Conservation (phyloP, 495 filamentous ascomycete species). For the Tuber borchii region DNA sequence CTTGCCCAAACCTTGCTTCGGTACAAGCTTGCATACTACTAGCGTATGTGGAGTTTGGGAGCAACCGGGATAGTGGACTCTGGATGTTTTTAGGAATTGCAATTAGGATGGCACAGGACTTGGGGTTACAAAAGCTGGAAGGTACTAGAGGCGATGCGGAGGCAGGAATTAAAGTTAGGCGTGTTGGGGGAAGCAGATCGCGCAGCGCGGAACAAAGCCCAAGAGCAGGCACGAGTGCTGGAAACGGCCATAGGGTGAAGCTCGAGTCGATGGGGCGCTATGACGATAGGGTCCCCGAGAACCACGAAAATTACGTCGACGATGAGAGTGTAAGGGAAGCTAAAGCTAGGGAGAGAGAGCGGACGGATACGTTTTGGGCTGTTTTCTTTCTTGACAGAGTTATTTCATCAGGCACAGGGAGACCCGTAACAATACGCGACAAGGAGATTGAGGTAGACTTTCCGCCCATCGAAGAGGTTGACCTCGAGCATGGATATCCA, state of each 20-base stretch:
- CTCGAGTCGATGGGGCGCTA: conserved; percentile 11
- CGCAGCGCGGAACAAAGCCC: conserved; percentile 21
- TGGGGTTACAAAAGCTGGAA: conserved; percentile 71
- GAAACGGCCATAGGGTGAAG: conserved; percentile 29
- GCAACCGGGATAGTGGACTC: conserved; percentile 75
- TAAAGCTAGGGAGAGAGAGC: conserved; percentile 49
- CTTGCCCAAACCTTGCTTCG: conserved; percentile 69
- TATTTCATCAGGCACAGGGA: conserved; percentile 75
- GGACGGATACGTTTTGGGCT: conserved; percentile 77
- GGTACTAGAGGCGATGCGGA: conserved; percentile 50
- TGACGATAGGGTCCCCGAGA: conserved; percentile 19
- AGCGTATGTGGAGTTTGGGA: conserved; percentile 79
- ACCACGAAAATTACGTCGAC: conserved; percentile 42
- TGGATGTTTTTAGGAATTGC: conserved; percentile 87
- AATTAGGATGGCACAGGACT: conserved; percentile 78
- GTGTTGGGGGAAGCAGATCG: conserved; percentile 46
- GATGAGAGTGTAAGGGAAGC: conserved; percentile 51
- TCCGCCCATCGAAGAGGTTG: conserved; percentile 56
- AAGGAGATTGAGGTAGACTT: conserved; percentile 73
- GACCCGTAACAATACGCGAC: conserved; percentile 71
- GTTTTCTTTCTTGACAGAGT: conserved; percentile 79
- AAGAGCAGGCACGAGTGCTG: conserved; percentile 41
- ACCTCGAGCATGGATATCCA: conserved; percentile 58
- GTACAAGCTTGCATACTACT: conserved; percentile 74
- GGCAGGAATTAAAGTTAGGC: conserved; percentile 54